Evolutionary conservation across 1,284 basidiomycete species (phyloP), one percentile per base, ranked within the genome.

Genomic region (Kalmanozyma brasiliensis): DNA sequence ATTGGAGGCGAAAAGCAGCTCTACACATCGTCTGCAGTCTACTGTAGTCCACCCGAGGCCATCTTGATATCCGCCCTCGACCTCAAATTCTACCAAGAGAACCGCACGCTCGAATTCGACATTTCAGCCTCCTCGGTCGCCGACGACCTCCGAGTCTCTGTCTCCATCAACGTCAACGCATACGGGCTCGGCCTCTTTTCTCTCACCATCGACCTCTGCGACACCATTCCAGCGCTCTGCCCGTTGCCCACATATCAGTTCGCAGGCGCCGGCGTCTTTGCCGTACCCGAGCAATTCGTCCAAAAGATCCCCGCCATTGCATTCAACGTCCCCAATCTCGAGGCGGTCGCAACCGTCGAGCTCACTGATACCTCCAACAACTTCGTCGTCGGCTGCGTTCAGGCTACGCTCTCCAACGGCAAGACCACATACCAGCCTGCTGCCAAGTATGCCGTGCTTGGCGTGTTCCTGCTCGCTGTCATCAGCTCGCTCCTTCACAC

Each of bases 391-490:
- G 92, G 93, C 0, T 98, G 94, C 75, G 86, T 98, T 4, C 93
- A 95, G 82, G 88, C 93, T 8, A 95, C 93, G 1, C 85, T 98
- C 4, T 89, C 91, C 19, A 98, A 98, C 79, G 94, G 94, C 10
- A 90, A 89, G 87, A 91, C 92, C 1, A 87, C 89, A 0, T 87
- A 88, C 58, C 90, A 92, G 81, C 80, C 84, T 4, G 88, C 87
- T 3, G 93, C 93, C 13, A 86, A 88, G 74, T 95, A 91, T 90
- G 85, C 87, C 0, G 89, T 90, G 5, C 90, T 87, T 22, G 88
- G 85, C 20, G 82, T 95, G 48, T 87, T 89, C 2, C 81, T 94
- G 34, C 85, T 89, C 6, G 87, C 90, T 1, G 84, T 92, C 37
- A 76, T 90, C 26, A 86, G 88, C 24, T 89, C 90, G 1, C 78